Evolutionary conservation across 1,139 yeast genomes (phyloP).

Genomic region (Suzukiozyma palmioleophila): DNA sequence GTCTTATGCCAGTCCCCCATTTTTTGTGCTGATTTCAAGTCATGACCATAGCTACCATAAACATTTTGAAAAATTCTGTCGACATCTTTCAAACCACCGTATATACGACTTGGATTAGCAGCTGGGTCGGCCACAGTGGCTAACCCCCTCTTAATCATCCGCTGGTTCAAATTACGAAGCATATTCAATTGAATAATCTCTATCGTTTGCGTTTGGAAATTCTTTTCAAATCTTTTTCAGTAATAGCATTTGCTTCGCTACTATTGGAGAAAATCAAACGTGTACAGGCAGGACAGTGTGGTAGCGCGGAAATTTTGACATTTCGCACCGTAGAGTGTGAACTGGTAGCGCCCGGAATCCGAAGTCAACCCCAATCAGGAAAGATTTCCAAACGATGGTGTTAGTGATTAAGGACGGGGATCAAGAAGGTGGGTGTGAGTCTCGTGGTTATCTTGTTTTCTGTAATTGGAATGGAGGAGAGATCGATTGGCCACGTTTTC

Average conservation of each 20-base stretch:
- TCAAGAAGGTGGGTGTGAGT: too few relatives aligned
- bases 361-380: too few relatives aligned
- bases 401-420: too few relatives aligned
- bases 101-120: conserved; percentile 52
- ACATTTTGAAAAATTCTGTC: conserved; percentile 85
- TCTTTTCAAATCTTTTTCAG: conserved; percentile 1
- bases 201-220: neutral
- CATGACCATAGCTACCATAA: conserved; percentile 70
- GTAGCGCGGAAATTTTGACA: conserved; percentile 3
- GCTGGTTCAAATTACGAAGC: conserved; percentile 20
- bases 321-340: too few relatives aligned
- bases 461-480: too few relatives aligned
- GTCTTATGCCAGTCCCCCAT: conserved; percentile 93
- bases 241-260: conserved; percentile 14
- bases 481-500: too few relatives aligned
- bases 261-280: conserved; percentile 15
- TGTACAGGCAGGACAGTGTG: conserved; percentile 4
- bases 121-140: conserved; percentile 46
- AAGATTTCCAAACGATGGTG: too few relatives aligned
- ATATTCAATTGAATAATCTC: conserved; percentile 8
- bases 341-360: too few relatives aligned
- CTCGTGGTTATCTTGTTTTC: too few relatives aligned
- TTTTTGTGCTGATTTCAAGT: conserved; percentile 65
- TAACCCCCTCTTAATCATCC: conserved; percentile 25
- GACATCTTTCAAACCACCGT: conserved; percentile 76